Evolutionary conservation across 176 grass and related monocot species (phyloP).

Genomic region (Phoenix dactylifera): DNA sequence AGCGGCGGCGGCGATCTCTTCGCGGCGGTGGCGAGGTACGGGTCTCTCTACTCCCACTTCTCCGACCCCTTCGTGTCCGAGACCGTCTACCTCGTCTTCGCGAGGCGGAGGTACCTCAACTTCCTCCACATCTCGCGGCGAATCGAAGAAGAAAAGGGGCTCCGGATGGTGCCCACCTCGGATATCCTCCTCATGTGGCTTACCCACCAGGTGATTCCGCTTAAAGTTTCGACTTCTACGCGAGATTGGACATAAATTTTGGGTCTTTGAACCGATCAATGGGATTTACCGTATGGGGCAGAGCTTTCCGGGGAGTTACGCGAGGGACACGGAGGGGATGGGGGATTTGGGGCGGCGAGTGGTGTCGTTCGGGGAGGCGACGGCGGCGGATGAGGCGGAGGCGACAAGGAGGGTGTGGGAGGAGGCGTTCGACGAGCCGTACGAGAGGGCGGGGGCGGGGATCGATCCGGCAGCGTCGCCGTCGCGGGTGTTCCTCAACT

Average conservation of each 20-base stretch:
- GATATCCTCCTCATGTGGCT: constrained; percentile 90
- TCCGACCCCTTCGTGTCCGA: constrained; percentile 44
- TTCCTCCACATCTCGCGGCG: constrained; percentile 62
- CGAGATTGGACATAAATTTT: too few species aligned
- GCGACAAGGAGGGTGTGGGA: constrained; percentile 52
- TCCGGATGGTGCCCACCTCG: constrained; percentile 47
- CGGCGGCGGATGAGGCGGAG: constrained; percentile 24
- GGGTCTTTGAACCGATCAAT: too few species aligned
- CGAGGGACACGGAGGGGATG: constrained; percentile 34
- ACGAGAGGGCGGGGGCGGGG: constrained; percentile 47
- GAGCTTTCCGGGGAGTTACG: constrained; percentile 69
- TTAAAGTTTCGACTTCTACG: constrained; percentile 1
- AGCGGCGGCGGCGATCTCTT: constrained; percentile 23
- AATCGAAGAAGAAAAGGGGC: constrained; percentile 6
- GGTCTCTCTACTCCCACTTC: constrained; percentile 31
- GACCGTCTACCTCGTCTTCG: constrained; percentile 76
- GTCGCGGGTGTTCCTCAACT: constrained; percentile 45
- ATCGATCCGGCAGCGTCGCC: constrained; percentile 26
- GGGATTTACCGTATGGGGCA: constrained; percentile 5
- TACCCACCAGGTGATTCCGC: constrained; percentile 63
- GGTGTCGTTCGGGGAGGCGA: constrained; percentile 35
- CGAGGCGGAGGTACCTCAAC: constrained; percentile 39
- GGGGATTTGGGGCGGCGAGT: constrained; percentile 16
- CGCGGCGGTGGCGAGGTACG: constrained; percentile 27
- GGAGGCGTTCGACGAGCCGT: constrained; percentile 66